Conservation (phyloP, 2,329 filamentous ascomycete genomes). For the Fusarium fujikuroi region DNA sequence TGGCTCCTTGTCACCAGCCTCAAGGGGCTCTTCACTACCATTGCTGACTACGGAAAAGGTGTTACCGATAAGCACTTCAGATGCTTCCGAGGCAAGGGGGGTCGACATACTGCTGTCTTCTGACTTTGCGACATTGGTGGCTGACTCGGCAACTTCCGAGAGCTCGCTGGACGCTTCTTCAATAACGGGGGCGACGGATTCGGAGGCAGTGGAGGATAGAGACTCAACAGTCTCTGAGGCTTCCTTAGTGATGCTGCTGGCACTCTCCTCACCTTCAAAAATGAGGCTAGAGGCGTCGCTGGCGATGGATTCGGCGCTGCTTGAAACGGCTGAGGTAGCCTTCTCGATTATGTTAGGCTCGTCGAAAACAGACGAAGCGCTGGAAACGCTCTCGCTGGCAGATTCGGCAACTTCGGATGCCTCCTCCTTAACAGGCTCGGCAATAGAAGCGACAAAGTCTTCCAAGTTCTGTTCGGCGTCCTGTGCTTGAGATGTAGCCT, state of each 20-base stretch:
- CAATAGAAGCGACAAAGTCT: slow-evolving; percentile 35
- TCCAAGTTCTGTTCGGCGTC: slow-evolving; percentile 35
- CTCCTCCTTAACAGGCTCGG: slow-evolving; percentile 25
- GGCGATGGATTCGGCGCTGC: slow-evolving; percentile 10
- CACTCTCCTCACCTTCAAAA: slow-evolving; percentile 24
- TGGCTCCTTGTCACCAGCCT: slow-evolving; percentile 43
- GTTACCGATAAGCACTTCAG: slow-evolving; percentile 41
- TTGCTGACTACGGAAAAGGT: slow-evolving; percentile 42
- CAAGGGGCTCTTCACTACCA: slow-evolving; percentile 43
- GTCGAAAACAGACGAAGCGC: slow-evolving; percentile 19
- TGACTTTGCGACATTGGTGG: slow-evolving; percentile 19
- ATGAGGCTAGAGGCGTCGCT: slow-evolving; percentile 32
- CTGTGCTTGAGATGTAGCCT: slow-evolving; percentile 20
- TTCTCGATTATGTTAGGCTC: slow-evolving; percentile 26
- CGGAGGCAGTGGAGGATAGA: slow-evolving; percentile 33
- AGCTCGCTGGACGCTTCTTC: slow-evolving; percentile 37
- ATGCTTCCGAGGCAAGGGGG: slow-evolving; percentile 42
- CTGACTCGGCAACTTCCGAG: slow-evolving; percentile 36
- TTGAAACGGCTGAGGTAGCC: slow-evolving; percentile 25
- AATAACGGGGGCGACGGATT: slow-evolving; percentile 33
- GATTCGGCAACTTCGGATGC: slow-evolving; percentile 8
- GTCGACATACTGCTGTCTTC: slow-evolving; percentile 39
- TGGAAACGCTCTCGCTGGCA: slow-evolving; percentile 10
- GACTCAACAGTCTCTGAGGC: slow-evolving; percentile 26
- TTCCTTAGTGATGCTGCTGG: slow-evolving; percentile 28